Evolutionary conservation across 495 filamentous ascomycete species (phyloP).

Genomic region (Aspergillus panamensis): DNA sequence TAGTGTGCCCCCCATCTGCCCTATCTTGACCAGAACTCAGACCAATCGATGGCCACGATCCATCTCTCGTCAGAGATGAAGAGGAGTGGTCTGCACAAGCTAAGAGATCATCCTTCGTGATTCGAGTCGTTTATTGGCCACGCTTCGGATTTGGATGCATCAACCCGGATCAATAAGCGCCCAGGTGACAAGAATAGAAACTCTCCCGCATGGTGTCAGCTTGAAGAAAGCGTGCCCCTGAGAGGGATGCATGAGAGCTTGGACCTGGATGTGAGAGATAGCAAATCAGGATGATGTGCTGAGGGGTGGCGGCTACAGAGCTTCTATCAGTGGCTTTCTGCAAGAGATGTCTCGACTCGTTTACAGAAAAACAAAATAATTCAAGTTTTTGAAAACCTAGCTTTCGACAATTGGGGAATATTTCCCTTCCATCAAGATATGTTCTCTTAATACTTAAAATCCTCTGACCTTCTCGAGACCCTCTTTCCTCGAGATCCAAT

Average conservation of each 20-base stretch:
- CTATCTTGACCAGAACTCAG: background rate
- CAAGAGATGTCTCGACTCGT: slow-evolving; percentile 7
- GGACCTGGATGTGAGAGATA: background rate
- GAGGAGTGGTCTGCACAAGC: slow-evolving; percentile 3
- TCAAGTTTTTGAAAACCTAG: slow-evolving; percentile 8
- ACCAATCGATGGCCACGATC: slow-evolving; percentile 1
- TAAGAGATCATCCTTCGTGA: slow-evolving; percentile 1
- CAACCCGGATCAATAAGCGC: slow-evolving; percentile 14
- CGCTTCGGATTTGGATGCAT: background rate
- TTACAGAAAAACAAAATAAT: slow-evolving; percentile 5
- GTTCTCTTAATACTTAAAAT: background rate
- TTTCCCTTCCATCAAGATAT: background rate
- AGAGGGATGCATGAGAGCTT: background rate
- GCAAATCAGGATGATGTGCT: slow-evolving; percentile 8
- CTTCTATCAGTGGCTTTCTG: slow-evolving; percentile 9
- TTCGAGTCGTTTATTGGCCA: background rate
- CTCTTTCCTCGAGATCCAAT: background rate
- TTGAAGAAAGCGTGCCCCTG: slow-evolving; percentile 8
- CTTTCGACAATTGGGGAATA: background rate
- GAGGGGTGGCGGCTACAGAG: slow-evolving; percentile 15
- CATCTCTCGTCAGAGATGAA: background rate
- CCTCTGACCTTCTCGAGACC: background rate
- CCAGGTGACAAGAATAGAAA: slow-evolving; percentile 14
- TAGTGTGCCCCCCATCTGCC: background rate
- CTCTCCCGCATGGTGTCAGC: slow-evolving; percentile 5